Conservation (phyloP, 305 asterid genomes). For the Salvia sclarea region DNA sequence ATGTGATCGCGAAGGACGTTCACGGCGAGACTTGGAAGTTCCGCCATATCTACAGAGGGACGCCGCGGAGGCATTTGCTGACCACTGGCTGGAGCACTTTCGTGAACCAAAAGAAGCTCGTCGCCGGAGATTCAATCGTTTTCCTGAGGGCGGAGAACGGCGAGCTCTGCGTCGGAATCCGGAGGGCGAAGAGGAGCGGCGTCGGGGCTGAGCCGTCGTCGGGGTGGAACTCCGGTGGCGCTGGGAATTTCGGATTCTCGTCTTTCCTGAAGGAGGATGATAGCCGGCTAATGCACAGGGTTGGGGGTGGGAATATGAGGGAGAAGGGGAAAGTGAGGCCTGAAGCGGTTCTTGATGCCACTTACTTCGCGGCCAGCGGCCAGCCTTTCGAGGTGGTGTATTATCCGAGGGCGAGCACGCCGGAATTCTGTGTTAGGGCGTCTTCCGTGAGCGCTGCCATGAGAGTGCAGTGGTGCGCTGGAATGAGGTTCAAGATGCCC, state of each 20-base stretch:
- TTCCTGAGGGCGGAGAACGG: slow-evolving; percentile 59
- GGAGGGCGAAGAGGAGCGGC: slow-evolving; percentile 57
- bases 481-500: slow-evolving; percentile 94
- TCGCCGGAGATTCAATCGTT: slow-evolving; percentile 71
- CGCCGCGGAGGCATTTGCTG: slow-evolving; percentile 72
- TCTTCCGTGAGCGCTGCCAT: slow-evolving; percentile 64
- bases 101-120: slow-evolving; percentile 67
- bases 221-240: slow-evolving; percentile 50
- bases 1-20: slow-evolving; percentile 58
- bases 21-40: slow-evolving; percentile 69
- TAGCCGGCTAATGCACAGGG: slow-evolving; percentile 37
- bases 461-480: slow-evolving; percentile 76
- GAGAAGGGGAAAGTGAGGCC: slow-evolving; percentile 70
- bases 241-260: slow-evolving; percentile 46
- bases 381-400: slow-evolving; percentile 79
- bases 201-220: slow-evolving; percentile 46
- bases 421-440: slow-evolving; percentile 82
- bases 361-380: slow-evolving; percentile 73
- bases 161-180: slow-evolving; percentile 66
- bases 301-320: slow-evolving; percentile 41
- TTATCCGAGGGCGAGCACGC: slow-evolving; percentile 81
- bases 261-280: slow-evolving; percentile 57
- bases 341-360: slow-evolving; percentile 73
- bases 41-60: slow-evolving; percentile 66
- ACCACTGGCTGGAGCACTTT: slow-evolving; percentile 75